These are phyloP conservation scores for Aspergillus ochraceus DNA, from an alignment of 2,329 filamentous ascomycete species.

Conservation along the genomic window DNA sequence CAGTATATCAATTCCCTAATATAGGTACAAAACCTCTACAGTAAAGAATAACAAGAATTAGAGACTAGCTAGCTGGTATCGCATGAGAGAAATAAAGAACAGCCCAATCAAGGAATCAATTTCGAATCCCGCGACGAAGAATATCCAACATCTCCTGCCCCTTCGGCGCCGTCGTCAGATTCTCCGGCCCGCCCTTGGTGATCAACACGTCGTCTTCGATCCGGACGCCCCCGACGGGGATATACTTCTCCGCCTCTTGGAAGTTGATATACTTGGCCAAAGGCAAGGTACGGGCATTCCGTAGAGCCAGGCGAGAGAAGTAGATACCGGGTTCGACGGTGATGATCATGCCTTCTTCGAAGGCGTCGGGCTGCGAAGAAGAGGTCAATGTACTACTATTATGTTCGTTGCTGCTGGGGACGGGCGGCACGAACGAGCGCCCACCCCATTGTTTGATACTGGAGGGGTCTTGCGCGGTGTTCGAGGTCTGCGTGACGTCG, in stretches of 20 bases:
- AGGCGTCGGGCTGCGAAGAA: constrained; percentile 10
- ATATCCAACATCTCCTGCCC: constrained; percentile 54
- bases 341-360: constrained; percentile 57
- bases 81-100: background rate
- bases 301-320: constrained; percentile 40
- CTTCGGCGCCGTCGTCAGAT: constrained; percentile 71
- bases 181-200: constrained; percentile 67
- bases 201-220: constrained; percentile 66
- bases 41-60: too few relatives aligned
- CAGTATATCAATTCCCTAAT: too few relatives aligned
- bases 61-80: background rate
- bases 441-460: background rate
- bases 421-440: background rate
- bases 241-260: constrained; percentile 39
- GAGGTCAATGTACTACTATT: constrained; percentile 26
- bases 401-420: background rate
- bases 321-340: constrained; percentile 57
- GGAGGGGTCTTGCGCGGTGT: constrained; percentile 28
- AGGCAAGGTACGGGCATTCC: constrained; percentile 32
- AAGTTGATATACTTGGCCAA: constrained; percentile 41
- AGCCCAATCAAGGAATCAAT: background rate
- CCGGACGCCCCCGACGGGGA: constrained; percentile 45
- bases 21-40: too few relatives aligned
- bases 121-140: constrained; percentile 29
- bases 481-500: constrained; percentile 39